Evolutionary conservation across 805 yeast species (phyloP), one percentile per base, ranked within the genome.

Genomic region (Debaryomyces maramus): DNA sequence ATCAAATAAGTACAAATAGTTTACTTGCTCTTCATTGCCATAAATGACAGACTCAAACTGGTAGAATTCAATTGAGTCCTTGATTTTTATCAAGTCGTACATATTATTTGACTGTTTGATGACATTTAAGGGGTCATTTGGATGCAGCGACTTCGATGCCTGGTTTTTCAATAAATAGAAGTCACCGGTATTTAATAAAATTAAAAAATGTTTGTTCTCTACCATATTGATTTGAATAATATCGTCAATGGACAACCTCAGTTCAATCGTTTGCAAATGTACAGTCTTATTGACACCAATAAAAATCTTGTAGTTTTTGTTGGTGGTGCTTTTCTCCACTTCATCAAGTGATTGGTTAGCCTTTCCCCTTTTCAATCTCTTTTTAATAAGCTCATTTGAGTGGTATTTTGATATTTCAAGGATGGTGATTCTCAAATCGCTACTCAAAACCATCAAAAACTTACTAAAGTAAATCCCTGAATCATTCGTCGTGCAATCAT

Each of bases 121-220:
- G 6, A 36, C 41, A 18, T 37, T 36, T 17, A 39, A 24, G 6
- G 49, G 42, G 13, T 20, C 32, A 14, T 17, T 15, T 11, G 16
- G 14, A 29, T 26, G 36, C 3, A 34, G 16, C 17, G n/a, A 14
- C 18, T 32, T 26, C 22, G 23, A 43, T 26, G 38, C 42, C 37
- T 65, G 67, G 41, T 63, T 65, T 31, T 64, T 66, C 36, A 70
- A 51, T 3, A 70, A 49, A 40, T 47, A 66, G 7, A 68, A 53
- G 11, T 70, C 75, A 6, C 75, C 75, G n/a, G 60, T 58, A 31
- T 47, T 51, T 23, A 68, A 46, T 20, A 70, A 46, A 29, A 70
- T 60, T 28, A 69, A 44, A 36, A 69, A 65, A 43, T 70, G 71
- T 26, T 50, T 48, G 18, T 53, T 49, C 6, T 55, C 51, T 5